phyloP scores from a whole-genome alignment of 352 stramenopile genomes.

The Pythium apleroticum region DNA sequence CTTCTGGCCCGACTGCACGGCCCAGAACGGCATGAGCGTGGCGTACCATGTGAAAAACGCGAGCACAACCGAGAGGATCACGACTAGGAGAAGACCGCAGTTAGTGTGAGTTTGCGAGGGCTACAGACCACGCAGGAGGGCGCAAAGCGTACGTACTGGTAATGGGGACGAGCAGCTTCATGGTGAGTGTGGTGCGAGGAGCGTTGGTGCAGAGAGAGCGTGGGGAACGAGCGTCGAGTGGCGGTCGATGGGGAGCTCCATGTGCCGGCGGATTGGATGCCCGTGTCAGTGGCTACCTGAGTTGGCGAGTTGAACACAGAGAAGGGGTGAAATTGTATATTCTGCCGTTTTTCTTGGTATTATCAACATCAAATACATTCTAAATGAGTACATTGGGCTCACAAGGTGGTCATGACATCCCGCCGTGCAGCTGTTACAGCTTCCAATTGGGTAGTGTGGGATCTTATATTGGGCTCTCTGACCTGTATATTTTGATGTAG shows the following conservation, averaged over 20 bases:
- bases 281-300: not conserved
- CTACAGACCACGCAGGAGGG: not conserved
- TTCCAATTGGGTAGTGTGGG: not conserved
- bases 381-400: not conserved
- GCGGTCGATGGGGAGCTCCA: not conserved
- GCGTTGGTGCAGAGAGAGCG: not conserved
- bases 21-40: conserved; percentile 66
- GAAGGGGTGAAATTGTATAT: conserved; percentile 11
- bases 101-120: not conserved
- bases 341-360: not conserved
- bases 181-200: not conserved
- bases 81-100: conserved; percentile 32
- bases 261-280: not conserved
- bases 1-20: conserved; percentile 59
- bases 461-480: not conserved
- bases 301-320: conserved; percentile 16
- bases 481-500: not conserved
- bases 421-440: not conserved
- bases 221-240: not conserved
- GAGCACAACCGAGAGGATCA: conserved; percentile 47
- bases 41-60: conserved; percentile 66
- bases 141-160: conserved; percentile 7
- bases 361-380: not conserved
- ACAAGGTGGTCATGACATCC: not conserved
- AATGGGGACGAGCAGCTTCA: conserved; percentile 22